Evolutionary conservation across 208 protist species (phyloP), one percentile per base, ranked within the genome.

Genomic region (Trypanosoma vivax): DNA sequence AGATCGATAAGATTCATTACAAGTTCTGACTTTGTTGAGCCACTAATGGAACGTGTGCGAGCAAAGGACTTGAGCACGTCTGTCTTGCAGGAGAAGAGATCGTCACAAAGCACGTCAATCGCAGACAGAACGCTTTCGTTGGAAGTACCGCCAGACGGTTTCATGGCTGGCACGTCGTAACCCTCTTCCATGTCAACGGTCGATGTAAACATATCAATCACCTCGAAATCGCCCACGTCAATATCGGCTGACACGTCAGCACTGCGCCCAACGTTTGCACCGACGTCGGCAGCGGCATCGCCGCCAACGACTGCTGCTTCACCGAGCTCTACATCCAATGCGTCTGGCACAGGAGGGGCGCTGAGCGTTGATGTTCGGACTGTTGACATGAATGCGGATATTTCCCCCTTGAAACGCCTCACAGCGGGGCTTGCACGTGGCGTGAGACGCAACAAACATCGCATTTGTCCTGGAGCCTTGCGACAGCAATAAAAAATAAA

Each of bases 21-120:
- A 28, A 85, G 46, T 39, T 91, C 81, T 5, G 73, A 70, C 58
- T 94, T 94, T 21, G 31, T 76, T 19, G 33, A 29, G 1, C 60
- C 63, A 5, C 42, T 46, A 2, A 90, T 53, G 5, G 65, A 50
- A 18, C 83, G 74, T 14, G 76, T 88, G 1, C 88, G 80, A 13
- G 81, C 75, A 52, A 92, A 94, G 23, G 64, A 75, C 25, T 72
- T 71, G 34, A 94, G 56, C 6, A 94, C 88, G 27, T 83, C 73
- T 5, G 76, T 87, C 47, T 92, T 91, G 55, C 83, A 92, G 46
- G 80, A 82, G 38, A 88, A 92, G 37, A 94, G 59, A 49, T 94
- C 88, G 49, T 94, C 88, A 50, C 83, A 92, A 21, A 94, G 71
- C 55, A 90, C 69, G 51, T 94, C 88, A 38, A 92, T 75, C 3